Base-by-base conservation (phyloP, 768 basidiomycete genomes). In the Lactarius trivialis region DNA sequence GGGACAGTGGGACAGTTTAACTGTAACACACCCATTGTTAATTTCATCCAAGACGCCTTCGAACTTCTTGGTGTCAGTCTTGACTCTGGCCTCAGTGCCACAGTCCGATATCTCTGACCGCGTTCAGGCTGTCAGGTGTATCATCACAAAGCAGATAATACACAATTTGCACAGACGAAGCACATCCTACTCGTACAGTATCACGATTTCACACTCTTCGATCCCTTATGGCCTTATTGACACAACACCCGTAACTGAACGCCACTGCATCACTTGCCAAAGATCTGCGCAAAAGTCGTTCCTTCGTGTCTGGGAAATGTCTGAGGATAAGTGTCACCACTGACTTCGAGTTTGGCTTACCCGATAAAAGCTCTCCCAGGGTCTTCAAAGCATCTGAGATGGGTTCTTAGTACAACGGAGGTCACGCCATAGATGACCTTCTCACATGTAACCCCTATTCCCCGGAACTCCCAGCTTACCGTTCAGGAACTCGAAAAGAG, bases 361-460 rank as follows among this genome's bases (percentile, higher is more conserved):
- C 80, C 82, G 37, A 82, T 64, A 69, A 77, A 68, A 12, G 70
- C 77, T 30, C 76, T 72, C 12, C 83, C 84, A 33, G 83, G 83
- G 66, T 85, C 83, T 61, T 74, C 68, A 73, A 80, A 85, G 3
- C 73, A 70, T 68, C 78, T 79, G 58, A 12, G 37, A 30, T 36
- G 49, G 4, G 28, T 33, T 19, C 9, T 21, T 24, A 7, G 26
- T 8, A 7, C 9, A 26, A 45, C 24, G 32, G 17, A 45, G 17
- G 43, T 54, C 36, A 52, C 45, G 11, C 32, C 19, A 28, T 37
- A 32, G 30, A 17, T 36, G 34, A 45, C 7, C 68, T 49, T 56
- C 75, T 58, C 21, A 83, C 83, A 89, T 82, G 68, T 88, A 87
- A 54, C 84, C 85, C 54, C 85, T 78, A 64, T 83, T 73, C 1